Evolutionary conservation across 2,329 filamentous ascomycete species (phyloP).

Genomic region (Microthyrium microscopicum): DNA sequence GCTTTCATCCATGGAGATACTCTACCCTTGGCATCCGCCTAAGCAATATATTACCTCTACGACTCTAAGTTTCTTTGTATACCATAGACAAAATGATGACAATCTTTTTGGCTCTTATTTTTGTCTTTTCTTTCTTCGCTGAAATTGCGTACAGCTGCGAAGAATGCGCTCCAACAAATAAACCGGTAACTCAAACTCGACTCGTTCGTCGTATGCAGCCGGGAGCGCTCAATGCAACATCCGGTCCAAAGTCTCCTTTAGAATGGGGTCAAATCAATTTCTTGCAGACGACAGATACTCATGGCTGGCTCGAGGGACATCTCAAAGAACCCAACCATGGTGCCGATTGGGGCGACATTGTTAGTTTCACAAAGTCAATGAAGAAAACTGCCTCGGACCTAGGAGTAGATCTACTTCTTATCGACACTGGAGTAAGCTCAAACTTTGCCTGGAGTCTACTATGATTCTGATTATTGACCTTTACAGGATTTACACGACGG

Average conservation of each 20-base stretch:
- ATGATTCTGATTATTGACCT: slow-evolving; percentile 2
- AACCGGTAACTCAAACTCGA: slow-evolving; percentile 23
- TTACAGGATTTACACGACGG: slow-evolving; percentile 47
- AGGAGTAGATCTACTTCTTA: slow-evolving; percentile 41
- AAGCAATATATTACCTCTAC: no score
- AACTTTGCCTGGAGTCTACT: slow-evolving; percentile 32
- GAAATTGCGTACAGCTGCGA: no score
- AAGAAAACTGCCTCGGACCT: slow-evolving; percentile 38
- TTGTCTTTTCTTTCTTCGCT: no score
- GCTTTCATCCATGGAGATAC: no score
- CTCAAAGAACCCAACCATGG: slow-evolving; percentile 47
- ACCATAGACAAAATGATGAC: no score
- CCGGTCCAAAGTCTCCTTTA: slow-evolving; percentile 23
- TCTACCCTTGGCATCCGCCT: no score
- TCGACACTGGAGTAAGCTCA: slow-evolving; percentile 37
- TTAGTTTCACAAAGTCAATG: slow-evolving; percentile 43
- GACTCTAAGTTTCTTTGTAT: no score
- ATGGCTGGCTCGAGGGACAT: slow-evolving; percentile 44
- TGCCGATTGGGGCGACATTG: slow-evolving; percentile 50
- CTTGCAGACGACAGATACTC: slow-evolving; percentile 45
- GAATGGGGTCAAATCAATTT: slow-evolving; percentile 53
- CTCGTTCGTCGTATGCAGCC: slow-evolving; percentile 28
- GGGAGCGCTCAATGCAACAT: slow-evolving; percentile 23
- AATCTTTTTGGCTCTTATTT: no score
- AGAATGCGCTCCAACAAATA: no score